Evolutionary conservation across 75 land plant genomes (phyloP).

Genomic region (Sequoiadendron giganteum): DNA sequence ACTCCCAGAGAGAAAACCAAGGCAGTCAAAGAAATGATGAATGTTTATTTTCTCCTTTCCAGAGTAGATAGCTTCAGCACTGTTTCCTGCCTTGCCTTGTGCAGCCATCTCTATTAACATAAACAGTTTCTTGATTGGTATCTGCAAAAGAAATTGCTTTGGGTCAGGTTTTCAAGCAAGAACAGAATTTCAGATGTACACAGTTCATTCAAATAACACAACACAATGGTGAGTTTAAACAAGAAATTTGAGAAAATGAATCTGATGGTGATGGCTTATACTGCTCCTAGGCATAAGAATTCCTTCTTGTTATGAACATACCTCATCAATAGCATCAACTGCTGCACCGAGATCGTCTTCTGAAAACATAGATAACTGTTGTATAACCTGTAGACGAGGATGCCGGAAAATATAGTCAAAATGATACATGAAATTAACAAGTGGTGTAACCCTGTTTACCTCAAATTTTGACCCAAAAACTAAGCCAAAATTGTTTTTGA

Average conservation of each 20-base stretch:
- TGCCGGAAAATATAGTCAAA: background rate
- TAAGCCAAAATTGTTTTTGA: background rate
- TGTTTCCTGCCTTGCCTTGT: constrained; percentile 61
- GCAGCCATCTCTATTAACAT: constrained; percentile 94
- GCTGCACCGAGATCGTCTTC: constrained; percentile 63
- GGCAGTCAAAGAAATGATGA: constrained; percentile 67
- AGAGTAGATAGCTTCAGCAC: constrained; percentile 62
- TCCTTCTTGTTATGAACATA: constrained; percentile 23
- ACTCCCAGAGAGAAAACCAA: constrained; percentile 32
- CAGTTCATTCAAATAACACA: background rate
- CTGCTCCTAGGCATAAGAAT: background rate
- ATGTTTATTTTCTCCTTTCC: constrained; percentile 74
- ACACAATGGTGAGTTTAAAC: background rate
- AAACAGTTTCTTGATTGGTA: constrained; percentile 84
- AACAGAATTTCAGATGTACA: background rate
- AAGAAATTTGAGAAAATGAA: background rate
- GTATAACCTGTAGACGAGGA: constrained; percentile 53
- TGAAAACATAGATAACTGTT: constrained; percentile 62
- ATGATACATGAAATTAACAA: background rate
- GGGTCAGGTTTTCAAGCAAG: background rate
- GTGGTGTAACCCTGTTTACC: background rate
- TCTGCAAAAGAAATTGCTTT: constrained; percentile 34
- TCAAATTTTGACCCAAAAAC: background rate
- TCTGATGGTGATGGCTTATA: background rate
- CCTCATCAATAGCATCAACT: constrained; percentile 65